Base-by-base conservation (phyloP, 352 stramenopile genomes). In the Phytophthora cactorum region DNA sequence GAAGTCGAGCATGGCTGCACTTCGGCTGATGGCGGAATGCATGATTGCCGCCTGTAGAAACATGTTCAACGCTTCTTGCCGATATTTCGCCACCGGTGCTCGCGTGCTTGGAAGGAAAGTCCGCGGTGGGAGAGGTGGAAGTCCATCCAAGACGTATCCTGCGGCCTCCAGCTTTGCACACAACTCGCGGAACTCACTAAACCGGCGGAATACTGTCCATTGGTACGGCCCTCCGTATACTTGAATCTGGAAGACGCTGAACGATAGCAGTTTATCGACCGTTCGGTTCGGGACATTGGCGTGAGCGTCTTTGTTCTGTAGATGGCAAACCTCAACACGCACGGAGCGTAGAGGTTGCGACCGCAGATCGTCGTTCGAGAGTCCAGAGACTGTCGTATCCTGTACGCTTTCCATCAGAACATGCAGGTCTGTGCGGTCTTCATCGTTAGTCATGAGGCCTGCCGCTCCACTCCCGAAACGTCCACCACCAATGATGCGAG, bases 231-330 rank as follows among this genome's bases (percentile, higher is more conserved):
- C 88, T 36, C 88, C 88, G 46, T 92, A 92, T 31, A 94, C 86
- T 68, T 92, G 77, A 39, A 96, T 77, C 64, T 93, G 86, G 39
- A 91, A 96, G 9, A 96, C 86, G 36, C 79, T 91, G 69, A 96
- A 96, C 34, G 86, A 92, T 27, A 92, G 66, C 52, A 96, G 55
- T 34, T 80, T 70, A 69, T 96, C 88, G 62, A 93, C 77, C 14
- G 86, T 59, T 44, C 88, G 86, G 28, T 68, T 60, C 6, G 88
- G 88, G 34, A 95, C 88, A 62, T 89, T 91, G 15, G 85, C 84
- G 34, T 89, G 82, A n/a, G 88, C 88, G 63, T 95, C 88, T 60
- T 93, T 92, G 80, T 95, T 95, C 64, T 94, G 84, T 52, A 95
- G 61, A 63, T 95, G 88, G 58, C 88, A 95, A 22, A 95, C 68